Conservation (phyloP, 352 stramenopile genomes). For the Pythium scleroteichum region DNA sequence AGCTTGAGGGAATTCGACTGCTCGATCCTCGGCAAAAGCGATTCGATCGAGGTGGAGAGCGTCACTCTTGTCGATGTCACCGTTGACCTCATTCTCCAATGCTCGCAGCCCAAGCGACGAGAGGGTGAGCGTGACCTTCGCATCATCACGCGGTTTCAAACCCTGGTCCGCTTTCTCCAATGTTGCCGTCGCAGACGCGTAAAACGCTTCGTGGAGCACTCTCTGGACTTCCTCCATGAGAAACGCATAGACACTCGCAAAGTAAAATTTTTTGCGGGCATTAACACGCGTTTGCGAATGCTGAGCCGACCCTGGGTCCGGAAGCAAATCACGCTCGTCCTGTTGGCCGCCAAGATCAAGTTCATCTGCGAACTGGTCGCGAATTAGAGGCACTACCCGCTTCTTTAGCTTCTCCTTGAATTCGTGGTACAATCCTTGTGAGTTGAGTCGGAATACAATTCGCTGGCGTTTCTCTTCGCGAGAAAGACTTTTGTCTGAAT, state of each 20-base stretch:
- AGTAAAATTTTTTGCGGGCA: slow-evolving; percentile 54
- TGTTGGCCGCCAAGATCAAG: neutral
- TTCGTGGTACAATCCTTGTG: slow-evolving; percentile 70
- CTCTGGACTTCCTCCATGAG: slow-evolving; percentile 80
- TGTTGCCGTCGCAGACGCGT: slow-evolving; percentile 22
- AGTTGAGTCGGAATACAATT: slow-evolving; percentile 79
- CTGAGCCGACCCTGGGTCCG: neutral
- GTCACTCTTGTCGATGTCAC: slow-evolving; percentile 64
- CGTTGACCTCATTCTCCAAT: slow-evolving; percentile 72
- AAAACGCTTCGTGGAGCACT: slow-evolving; percentile 65
- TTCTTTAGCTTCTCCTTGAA: slow-evolving; percentile 88
- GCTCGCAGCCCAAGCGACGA: slow-evolving; percentile 48
- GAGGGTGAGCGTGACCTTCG: slow-evolving; percentile 32
- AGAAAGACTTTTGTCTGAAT: slow-evolving; percentile 13
- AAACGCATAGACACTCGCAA: slow-evolving; percentile 63
- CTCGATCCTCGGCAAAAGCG: slow-evolving; percentile 49
- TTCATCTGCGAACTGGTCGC: slow-evolving; percentile 39
- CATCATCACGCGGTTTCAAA: slow-evolving; percentile 22
- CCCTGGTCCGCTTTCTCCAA: slow-evolving; percentile 36
- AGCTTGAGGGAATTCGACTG: slow-evolving; percentile 10
- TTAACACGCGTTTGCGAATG: neutral
- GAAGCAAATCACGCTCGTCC: neutral
- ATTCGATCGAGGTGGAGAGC: slow-evolving; percentile 67
- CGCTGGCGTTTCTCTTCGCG: slow-evolving; percentile 71
- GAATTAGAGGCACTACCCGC: slow-evolving; percentile 71